These are phyloP conservation scores for Phytopythium helicoides DNA, from an alignment of 352 stramenopile genomes.

Conservation along the genomic window DNA sequence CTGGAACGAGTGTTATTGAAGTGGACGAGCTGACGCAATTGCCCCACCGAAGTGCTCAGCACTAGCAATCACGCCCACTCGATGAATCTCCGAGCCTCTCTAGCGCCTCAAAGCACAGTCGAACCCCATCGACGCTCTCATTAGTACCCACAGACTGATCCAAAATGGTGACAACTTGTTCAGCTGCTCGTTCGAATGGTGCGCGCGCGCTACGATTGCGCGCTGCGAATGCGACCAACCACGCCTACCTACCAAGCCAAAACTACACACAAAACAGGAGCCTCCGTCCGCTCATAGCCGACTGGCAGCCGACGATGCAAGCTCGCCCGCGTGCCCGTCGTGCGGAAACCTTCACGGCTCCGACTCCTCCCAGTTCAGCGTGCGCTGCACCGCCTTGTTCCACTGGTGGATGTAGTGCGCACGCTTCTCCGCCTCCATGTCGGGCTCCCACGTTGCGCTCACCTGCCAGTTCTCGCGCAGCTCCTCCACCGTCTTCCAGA, in stretches of 20 bases:
- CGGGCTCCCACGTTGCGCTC: conserved; percentile 65
- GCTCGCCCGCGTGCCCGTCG: neutral
- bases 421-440: conserved; percentile 62
- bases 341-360: conserved; percentile 8
- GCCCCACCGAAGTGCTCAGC: too few relatives aligned
- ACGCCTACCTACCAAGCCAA: neutral
- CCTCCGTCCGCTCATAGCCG: conserved; percentile 3
- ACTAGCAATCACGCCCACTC: too few relatives aligned
- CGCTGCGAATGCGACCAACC: too few relatives aligned
- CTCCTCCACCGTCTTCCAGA: conserved; percentile 92
- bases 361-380: conserved; percentile 80
- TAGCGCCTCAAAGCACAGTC: too few relatives aligned
- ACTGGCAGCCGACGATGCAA: neutral
- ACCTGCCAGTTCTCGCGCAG: conserved; percentile 82
- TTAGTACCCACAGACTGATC: too few relatives aligned
- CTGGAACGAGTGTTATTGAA: too few relatives aligned
- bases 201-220: too few relatives aligned
- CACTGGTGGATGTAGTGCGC: conserved; percentile 67
- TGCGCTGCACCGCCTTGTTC: conserved; percentile 82
- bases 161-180: too few relatives aligned
- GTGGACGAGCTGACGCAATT: too few relatives aligned
- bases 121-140: too few relatives aligned
- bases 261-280: neutral
- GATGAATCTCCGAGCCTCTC: too few relatives aligned
- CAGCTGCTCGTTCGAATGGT: conserved; percentile 9